Percentiles rank a stretch among this genome's conserved stretches.
Conservation (phyloP, 1,284 basidiomycete genomes). For the Ustilago cynodontis region DNA sequence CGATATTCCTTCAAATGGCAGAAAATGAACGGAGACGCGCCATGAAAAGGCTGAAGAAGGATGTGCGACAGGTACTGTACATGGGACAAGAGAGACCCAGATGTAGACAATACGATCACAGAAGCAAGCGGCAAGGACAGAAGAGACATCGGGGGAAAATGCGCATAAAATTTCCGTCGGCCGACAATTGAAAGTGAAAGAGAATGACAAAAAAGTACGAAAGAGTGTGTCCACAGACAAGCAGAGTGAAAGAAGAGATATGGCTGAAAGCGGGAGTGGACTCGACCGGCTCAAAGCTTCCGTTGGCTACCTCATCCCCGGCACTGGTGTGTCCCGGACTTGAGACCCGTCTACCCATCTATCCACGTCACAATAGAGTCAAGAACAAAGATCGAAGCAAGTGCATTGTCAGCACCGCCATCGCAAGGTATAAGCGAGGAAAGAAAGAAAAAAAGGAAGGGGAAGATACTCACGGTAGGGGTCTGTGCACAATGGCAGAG, state of each 20-base stretch:
- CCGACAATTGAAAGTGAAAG: conserved; percentile 4
- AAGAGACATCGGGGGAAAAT: background rate
- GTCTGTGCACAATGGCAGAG: conserved; percentile 2
- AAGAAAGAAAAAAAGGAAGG: background rate
- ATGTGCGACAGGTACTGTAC: background rate
- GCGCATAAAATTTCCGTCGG: conserved; percentile 8
- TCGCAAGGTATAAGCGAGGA: background rate
- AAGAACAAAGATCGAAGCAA: background rate
- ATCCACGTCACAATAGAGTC: background rate
- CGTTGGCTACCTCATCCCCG: background rate
- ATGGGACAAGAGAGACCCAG: background rate
- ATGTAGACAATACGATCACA: background rate
- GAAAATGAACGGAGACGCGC: background rate
- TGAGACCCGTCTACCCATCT: conserved; percentile 10
- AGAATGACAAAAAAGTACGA: background rate
- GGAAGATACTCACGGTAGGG: conserved; percentile 10
- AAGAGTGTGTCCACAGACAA: background rate
- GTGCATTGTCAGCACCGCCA: background rate
- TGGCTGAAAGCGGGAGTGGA: background rate
- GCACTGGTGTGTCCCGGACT: background rate
- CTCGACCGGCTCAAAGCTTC: conserved; percentile 8
- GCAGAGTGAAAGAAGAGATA: background rate
- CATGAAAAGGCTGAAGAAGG: background rate
- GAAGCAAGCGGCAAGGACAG: background rate
- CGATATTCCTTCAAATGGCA: background rate